These are phyloP conservation scores for Ophiostoma piceae DNA, from an alignment of 2,329 filamentous ascomycete species.

Conservation along the genomic window DNA sequence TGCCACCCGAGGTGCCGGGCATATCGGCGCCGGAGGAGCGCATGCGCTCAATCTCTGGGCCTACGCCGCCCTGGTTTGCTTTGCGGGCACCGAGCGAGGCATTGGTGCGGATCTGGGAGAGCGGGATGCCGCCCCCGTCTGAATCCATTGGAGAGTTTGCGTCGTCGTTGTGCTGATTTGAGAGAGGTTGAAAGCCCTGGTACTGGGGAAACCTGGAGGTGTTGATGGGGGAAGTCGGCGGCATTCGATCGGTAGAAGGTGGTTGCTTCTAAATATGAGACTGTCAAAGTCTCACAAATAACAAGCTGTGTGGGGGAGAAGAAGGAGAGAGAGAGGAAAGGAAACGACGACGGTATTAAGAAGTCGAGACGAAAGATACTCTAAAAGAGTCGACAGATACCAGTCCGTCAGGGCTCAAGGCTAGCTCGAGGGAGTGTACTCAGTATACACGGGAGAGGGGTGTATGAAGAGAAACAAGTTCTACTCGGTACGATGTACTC, in stretches of 20 bases:
- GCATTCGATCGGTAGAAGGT: constrained; percentile 19
- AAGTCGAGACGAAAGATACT: neutral
- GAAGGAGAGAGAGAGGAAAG: neutral
- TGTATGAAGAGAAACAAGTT: neutral
- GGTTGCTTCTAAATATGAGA: constrained; percentile 10
- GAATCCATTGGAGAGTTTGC: constrained; percentile 28
- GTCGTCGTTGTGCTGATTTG: constrained; percentile 20
- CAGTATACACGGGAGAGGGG: neutral
- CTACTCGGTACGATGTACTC: neutral
- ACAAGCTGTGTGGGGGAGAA: neutral
- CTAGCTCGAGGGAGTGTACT: constrained; percentile 21
- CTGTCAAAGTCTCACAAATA: constrained; percentile 20
- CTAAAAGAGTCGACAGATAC: constrained; percentile 6
- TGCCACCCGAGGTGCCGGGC: constrained; percentile 31
- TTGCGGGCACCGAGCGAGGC: constrained; percentile 47
- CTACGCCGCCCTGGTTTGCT: constrained; percentile 35
- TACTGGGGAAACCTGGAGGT: constrained; percentile 27
- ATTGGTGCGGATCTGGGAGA: constrained; percentile 50
- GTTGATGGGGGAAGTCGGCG: constrained; percentile 21
- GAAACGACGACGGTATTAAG: neutral
- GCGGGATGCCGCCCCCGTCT: constrained; percentile 47
- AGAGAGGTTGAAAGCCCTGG: constrained; percentile 29
- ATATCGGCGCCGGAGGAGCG: constrained; percentile 27
- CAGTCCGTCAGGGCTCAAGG: constrained; percentile 20
- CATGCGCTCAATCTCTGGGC: constrained; percentile 21